Percentiles rank a stretch among this genome's conserved stretches.
Evolutionary conservation across 352 stramenopile species (phyloP).

Genomic region (Phytophthora tentaculata): DNA sequence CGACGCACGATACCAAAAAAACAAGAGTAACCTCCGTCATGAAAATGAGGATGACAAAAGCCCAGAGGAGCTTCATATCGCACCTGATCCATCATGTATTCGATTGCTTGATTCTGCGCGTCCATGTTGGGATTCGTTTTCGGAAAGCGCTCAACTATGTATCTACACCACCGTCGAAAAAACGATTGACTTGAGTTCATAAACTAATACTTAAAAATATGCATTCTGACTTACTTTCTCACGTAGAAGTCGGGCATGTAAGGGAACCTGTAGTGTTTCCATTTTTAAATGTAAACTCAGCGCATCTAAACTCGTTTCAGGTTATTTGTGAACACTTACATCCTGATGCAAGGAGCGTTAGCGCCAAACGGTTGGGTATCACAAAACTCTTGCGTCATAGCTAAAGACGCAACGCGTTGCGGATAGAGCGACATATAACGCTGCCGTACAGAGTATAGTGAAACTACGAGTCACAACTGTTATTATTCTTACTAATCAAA

Average conservation of each 20-base stretch:
- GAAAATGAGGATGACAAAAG: too few species aligned
- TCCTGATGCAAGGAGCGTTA: slow-evolving; percentile 59
- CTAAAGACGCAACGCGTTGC: slow-evolving; percentile 62
- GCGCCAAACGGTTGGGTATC: slow-evolving; percentile 52
- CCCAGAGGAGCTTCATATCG: too few species aligned
- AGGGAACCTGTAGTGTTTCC: slow-evolving; percentile 43
- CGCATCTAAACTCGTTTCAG: neutral
- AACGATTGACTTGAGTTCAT: too few species aligned
- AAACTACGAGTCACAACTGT: neutral
- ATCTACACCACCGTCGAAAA: slow-evolving; percentile 34
- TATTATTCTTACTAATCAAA: slow-evolving; percentile 18
- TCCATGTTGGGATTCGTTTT: slow-evolving; percentile 36
- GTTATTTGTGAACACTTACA: slow-evolving; percentile 37
- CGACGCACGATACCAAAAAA: neutral
- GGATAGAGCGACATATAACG: slow-evolving; percentile 67
- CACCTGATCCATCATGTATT: slow-evolving; percentile 79
- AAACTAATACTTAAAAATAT: neutral
- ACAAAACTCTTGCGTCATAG: slow-evolving; percentile 71
- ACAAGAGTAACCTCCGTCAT: too few species aligned
- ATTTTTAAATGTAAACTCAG: too few species aligned
- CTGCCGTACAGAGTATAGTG: too few species aligned
- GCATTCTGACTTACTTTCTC: slow-evolving; percentile 50
- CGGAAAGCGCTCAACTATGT: slow-evolving; percentile 62
- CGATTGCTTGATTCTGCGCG: slow-evolving; percentile 46
- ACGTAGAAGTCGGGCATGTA: slow-evolving; percentile 80